phyloP scores from a whole-genome alignment of 805 yeast species.

The Sugiyamaella floridensis region DNA sequence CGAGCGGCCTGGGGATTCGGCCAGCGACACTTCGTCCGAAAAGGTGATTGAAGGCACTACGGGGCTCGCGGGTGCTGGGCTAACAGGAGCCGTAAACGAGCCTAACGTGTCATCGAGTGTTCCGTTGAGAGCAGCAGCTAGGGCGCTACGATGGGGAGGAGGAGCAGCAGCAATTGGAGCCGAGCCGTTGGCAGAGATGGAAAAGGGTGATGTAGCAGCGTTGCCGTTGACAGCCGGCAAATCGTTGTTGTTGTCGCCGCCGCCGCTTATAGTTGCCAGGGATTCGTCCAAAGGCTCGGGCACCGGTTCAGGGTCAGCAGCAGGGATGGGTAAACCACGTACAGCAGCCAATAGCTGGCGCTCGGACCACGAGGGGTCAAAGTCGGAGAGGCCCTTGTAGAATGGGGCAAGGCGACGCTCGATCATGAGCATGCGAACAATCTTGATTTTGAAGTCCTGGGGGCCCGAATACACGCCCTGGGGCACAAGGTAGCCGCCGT shows the following conservation, averaged over 20 bases:
- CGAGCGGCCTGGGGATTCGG: background rate
- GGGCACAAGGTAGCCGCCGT: conserved; percentile 92
- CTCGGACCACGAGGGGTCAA: conserved; percentile 63
- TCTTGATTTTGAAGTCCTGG: conserved; percentile 64
- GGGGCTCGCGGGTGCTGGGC: background rate
- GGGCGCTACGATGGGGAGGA: background rate
- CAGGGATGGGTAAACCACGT: conserved; percentile 24
- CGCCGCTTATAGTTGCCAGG: background rate
- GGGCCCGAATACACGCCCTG: conserved; percentile 76
- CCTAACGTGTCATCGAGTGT: no score
- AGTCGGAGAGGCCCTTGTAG: conserved; percentile 81
- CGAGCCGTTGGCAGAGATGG: background rate
- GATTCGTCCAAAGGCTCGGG: background rate
- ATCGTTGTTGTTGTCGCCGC: no score
- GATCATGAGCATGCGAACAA: conserved; percentile 66
- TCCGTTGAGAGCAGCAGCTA: background rate
- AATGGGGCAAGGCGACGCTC: conserved; percentile 80
- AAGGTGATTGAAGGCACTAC: background rate
- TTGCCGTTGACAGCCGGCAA: no score
- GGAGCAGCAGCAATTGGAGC: background rate
- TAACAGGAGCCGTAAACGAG: no score
- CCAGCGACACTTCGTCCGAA: background rate
- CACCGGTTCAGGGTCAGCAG: conserved; percentile 2
- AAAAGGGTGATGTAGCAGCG: background rate
- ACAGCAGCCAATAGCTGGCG: conserved; percentile 49